These are phyloP conservation scores for Suillus weaverae DNA, from an alignment of 768 basidiomycete species.

Conservation along the genomic window DNA sequence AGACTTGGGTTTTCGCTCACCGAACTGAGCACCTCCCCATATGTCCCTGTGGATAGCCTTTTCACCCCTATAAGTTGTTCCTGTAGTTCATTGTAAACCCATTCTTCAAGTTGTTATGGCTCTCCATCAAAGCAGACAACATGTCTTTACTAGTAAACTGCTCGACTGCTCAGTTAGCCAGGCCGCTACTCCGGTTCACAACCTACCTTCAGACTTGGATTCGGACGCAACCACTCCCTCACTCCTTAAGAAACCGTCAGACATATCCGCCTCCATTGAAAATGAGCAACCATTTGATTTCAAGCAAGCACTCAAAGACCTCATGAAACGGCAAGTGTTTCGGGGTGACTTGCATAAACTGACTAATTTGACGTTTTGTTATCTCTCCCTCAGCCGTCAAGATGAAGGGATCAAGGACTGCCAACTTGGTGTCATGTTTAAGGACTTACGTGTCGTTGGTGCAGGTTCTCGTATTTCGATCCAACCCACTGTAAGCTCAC, in stretches of 20 bases:
- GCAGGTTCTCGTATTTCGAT: conserved; percentile 53
- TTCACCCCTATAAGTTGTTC: neutral
- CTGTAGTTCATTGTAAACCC: neutral
- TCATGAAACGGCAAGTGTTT: conserved; percentile 19
- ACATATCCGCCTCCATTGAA: neutral
- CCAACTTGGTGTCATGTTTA: conserved; percentile 60
- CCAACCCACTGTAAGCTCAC: conserved; percentile 61
- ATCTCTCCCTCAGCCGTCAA: conserved; percentile 37
- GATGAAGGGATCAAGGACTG: conserved; percentile 49
- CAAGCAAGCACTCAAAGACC: conserved; percentile 22
- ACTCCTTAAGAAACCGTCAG: neutral
- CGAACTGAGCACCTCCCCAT: no score
- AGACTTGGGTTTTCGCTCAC: neutral
- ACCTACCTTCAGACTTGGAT: neutral
- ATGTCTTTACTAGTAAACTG: neutral
- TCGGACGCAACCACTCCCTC: neutral
- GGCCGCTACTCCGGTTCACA: neutral
- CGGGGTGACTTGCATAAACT: conserved; percentile 11
- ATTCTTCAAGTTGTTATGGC: neutral
- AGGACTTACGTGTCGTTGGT: conserved; percentile 59
- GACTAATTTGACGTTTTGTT: neutral
- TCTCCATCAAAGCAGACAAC: neutral
- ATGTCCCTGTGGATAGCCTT: neutral
- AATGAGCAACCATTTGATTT: conserved; percentile 25
- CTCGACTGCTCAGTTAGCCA: neutral